Evolutionary conservation across 208 protist species (phyloP).

Genomic region (Leishmania guyanensis): DNA sequence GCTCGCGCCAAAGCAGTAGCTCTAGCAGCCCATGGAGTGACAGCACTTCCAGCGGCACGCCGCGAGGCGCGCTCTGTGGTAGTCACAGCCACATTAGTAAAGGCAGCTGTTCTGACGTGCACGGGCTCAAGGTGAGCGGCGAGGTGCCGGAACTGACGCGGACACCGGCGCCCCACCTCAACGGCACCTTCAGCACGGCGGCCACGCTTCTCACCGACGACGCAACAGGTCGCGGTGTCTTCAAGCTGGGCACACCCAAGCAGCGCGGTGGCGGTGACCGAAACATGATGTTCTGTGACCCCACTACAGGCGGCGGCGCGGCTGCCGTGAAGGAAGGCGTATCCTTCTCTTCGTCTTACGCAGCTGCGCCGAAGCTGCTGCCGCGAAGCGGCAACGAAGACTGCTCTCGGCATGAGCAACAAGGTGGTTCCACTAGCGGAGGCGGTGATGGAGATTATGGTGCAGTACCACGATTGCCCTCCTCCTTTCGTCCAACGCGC

Average conservation of each 20-base stretch:
- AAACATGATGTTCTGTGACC: neutral
- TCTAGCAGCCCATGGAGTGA: neutral
- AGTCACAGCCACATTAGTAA: neutral
- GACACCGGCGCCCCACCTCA: neutral
- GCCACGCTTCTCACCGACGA: neutral
- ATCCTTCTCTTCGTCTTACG: neutral
- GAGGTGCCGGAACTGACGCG: conserved; percentile 4
- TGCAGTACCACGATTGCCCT: neutral
- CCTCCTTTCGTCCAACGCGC: neutral
- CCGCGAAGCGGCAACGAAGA: neutral
- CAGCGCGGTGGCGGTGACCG: neutral
- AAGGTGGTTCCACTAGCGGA: neutral
- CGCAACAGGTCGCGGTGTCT: neutral
- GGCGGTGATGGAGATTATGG: neutral
- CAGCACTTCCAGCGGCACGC: neutral
- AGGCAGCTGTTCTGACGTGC: neutral
- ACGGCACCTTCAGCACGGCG: neutral
- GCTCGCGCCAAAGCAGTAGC: neutral
- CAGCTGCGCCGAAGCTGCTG: neutral
- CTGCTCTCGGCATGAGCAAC: neutral
- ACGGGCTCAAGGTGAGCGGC: neutral
- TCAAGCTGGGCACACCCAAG: neutral
- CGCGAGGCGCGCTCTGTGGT: neutral
- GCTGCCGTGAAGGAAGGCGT: neutral
- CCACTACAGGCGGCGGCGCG: neutral